Base-by-base conservation (phyloP, 2,329 filamentous ascomycete species). In the Venturia carpophila region DNA sequence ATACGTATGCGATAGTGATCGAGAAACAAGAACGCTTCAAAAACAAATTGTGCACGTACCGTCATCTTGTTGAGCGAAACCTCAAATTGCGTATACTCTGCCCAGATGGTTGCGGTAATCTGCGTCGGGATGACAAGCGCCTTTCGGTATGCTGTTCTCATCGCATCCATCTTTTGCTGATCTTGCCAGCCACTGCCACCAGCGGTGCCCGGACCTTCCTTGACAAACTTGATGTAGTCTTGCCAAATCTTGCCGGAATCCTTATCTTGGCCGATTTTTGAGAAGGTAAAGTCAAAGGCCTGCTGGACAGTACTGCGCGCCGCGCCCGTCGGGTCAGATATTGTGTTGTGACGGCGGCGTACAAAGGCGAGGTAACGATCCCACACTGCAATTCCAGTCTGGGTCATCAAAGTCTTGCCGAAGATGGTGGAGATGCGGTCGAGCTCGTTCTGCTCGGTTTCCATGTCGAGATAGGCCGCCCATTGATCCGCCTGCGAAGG, bases 31-130 rank as follows among this genome's bases (percentile, higher is more conserved):
- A 24, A 52, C 21, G 47, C 11, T 19, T 27, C 10, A 64, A 15
- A 62, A 2, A 24, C 13, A 24, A 24, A 58, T 3, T 39, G 49
- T 30, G 37, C 6, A 78, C 84, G 73, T 82, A 92, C 90, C 52
- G 92, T 95, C 69, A 91, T 85, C 76, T 96, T 97, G 79, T 97
- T 97, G 66, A 97, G 77, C 6, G 88, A 86, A 84, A 94, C 92
- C 77, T 99, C 94, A 72, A 99, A 99, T 69, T 90, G 87, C 74
- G 97, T 92, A 73, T 99, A 99, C 72, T 99, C 93, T 74, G 95
- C 96, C 95, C 94, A 99, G 17, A 99, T 79, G 63, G 83, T 84
- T 71, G 93, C 90, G 61, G 96, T 85, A 41, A 88, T 89, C 64
- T 88, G 85, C 68, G 91, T 96, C 5, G 95, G 95, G 47, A 97